Evolutionary conservation across 805 yeast species (phyloP), one percentile per base, ranked within the genome.

Genomic region (Wickerhamiella occidentalis): DNA sequence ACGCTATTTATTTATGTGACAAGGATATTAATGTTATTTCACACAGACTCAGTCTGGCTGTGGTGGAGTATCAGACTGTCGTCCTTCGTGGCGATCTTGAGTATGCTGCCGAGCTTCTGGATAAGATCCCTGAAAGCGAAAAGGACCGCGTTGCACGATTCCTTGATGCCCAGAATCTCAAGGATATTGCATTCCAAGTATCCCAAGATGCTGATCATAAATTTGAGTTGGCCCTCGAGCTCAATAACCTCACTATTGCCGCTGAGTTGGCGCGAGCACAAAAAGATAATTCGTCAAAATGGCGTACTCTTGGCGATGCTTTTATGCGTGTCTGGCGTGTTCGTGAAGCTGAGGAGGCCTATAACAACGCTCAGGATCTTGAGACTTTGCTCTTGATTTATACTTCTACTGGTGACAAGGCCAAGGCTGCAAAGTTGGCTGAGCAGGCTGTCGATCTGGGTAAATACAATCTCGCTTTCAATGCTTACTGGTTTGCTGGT

Each of bases 21-120:
- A 88, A 87, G 68, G 87, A 90, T 53, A 76, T 87, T 61, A 82
- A 83, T 56, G 81, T 92, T 45, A 70, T 82, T 38, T 78, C 94
- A 19, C 87, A 88, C 72, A 79, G 74, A 60, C 74, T 92, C 47
- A 85, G 95, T 30, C 68, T 90, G 30, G 77, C 87, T 8, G 95
- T 92, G 3, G 74, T 92, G 56, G 97, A 90, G 70, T 88, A 87
- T 69, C 97, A 92, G 72, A 92, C 99, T 0, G 78, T 88, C 51
- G 95, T 90, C 2, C 74, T 90, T 67, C 81, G 98, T 64, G 96
- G 96, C 46, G 97, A 94, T 62, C 68, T 88, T 57, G 95, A 87
- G 55, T 82, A 79, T 56, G 86, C 94, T 6, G 41, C 51, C 15
- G 80, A 77, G 51, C 69, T 83, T 51, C 67, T 76, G 29, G 76